Evolutionary conservation across 2,329 filamentous ascomycete genomes (phyloP).

Genomic region (Cyphellophora attinorum): DNA sequence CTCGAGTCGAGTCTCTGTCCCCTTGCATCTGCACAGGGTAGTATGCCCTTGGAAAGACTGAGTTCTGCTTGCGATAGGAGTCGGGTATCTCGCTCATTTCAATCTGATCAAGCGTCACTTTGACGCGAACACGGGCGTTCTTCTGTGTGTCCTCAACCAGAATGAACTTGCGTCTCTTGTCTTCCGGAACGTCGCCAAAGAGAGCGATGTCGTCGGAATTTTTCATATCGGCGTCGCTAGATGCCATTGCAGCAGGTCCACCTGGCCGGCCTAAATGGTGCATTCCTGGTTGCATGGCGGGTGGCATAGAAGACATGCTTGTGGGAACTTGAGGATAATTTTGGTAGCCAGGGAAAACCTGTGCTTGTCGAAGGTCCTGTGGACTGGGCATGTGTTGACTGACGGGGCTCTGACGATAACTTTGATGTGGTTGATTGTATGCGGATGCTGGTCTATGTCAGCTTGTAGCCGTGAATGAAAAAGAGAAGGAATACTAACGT

Average conservation of each 20-base stretch:
- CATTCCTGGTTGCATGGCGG: constrained; percentile 52
- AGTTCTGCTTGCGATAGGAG: constrained; percentile 81
- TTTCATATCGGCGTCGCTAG: constrained; percentile 14
- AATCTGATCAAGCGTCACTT: constrained; percentile 85
- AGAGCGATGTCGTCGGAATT: constrained; percentile 56
- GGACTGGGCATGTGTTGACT: constrained; percentile 27
- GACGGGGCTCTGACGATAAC: constrained; percentile 13
- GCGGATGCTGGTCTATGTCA: constrained; percentile 10
- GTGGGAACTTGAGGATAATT: constrained; percentile 48
- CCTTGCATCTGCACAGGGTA: constrained; percentile 90
- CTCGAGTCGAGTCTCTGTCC: constrained; percentile 60
- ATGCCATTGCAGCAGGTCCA: constrained; percentile 18
- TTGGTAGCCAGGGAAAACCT: constrained; percentile 64
- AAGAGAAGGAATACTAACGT: constrained; percentile 69
- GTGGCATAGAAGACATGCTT: constrained; percentile 51
- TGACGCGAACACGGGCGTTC: constrained; percentile 71
- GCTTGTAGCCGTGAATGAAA: constrained; percentile 25
- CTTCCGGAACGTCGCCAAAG: constrained; percentile 80
- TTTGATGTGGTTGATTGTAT: constrained; percentile 15
- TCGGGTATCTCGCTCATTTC: constrained; percentile 95
- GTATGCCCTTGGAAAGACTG: constrained; percentile 83
- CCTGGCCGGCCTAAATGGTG: constrained; percentile 24
- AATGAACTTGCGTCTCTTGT: constrained; percentile 92
- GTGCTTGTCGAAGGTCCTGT: constrained; percentile 61
- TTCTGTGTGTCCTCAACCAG: constrained; percentile 83